Evolutionary conservation across 805 yeast species (phyloP).

Genomic region (Suhomyces xylopsoci): DNA sequence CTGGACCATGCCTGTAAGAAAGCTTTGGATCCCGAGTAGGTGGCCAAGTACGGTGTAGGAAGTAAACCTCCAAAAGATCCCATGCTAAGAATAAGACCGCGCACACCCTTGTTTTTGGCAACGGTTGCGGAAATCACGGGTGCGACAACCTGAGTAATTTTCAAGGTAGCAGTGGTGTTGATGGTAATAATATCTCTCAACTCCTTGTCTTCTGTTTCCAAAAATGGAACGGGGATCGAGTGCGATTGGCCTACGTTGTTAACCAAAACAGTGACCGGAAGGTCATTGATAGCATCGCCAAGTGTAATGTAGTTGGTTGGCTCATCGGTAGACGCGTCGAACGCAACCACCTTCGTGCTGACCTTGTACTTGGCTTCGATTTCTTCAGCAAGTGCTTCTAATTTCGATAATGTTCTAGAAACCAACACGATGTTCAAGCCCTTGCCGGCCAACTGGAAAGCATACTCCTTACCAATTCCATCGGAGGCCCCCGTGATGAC

Average conservation of each 20-base stretch:
- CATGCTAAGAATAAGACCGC: constrained; percentile 86
- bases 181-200: constrained; percentile 77
- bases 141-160: constrained; percentile 73
- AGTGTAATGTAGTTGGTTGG: constrained; percentile 55
- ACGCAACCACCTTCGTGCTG: constrained; percentile 62
- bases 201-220: constrained; percentile 74
- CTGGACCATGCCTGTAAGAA: constrained; percentile 91
- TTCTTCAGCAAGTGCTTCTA: constrained; percentile 62
- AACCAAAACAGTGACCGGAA: constrained; percentile 71
- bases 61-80: constrained; percentile 95
- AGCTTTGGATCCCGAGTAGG: constrained; percentile 94
- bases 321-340: constrained; percentile 71
- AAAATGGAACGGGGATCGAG: constrained; percentile 90
- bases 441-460: constrained; percentile 76
- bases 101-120: constrained; percentile 36
- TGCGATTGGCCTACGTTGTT: constrained; percentile 96
- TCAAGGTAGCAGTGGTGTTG: constrained; percentile 80
- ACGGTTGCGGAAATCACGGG: constrained; percentile 65
- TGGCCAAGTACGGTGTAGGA: constrained; percentile 89
- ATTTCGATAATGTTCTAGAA: constrained; percentile 78
- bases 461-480: constrained; percentile 93
- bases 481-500: constrained; percentile 96
- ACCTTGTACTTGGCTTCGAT: constrained; percentile 58
- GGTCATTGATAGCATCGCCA: constrained; percentile 40
- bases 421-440: constrained; percentile 83